phyloP scores from a whole-genome alignment of 2,329 filamentous ascomycete species.

The Calcarisporium arbuscula region DNA sequence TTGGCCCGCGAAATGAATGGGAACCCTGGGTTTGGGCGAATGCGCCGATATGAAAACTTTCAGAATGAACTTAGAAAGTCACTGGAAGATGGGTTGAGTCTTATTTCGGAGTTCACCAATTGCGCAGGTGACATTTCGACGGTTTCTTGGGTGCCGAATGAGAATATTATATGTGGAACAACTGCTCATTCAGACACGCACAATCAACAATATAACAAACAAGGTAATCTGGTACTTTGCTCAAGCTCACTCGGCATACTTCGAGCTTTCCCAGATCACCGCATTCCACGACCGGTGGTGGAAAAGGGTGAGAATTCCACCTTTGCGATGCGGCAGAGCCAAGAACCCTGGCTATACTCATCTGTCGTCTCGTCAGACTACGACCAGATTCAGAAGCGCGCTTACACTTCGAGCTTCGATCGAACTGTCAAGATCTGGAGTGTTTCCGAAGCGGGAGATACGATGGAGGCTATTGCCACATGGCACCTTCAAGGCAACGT shows the following conservation, averaged over 20 bases:
- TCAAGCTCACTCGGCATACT: constrained; percentile 39
- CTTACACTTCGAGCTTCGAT: constrained; percentile 58
- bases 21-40: constrained; percentile 34
- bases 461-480: constrained; percentile 37
- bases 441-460: constrained; percentile 27
- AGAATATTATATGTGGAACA: constrained; percentile 54
- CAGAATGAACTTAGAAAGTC: constrained; percentile 36
- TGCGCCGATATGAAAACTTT: constrained; percentile 37
- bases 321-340: constrained; percentile 49
- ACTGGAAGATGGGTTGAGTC: constrained; percentile 45
- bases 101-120: constrained; percentile 50
- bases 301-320: constrained; percentile 48
- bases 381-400: constrained; percentile 35
- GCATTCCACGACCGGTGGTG: constrained; percentile 47
- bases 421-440: constrained; percentile 55
- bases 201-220: constrained; percentile 62
- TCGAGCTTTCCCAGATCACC: constrained; percentile 48
- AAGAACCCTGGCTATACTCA: constrained; percentile 58
- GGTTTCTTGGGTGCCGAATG: constrained; percentile 48
- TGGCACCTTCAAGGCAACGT: constrained; percentile 54
- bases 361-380: constrained; percentile 58
- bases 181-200: constrained; percentile 56
- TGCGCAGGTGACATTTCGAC: constrained; percentile 57
- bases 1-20: constrained; percentile 44
- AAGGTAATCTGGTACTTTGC: constrained; percentile 54